Evolutionary conservation across 2,329 filamentous ascomycete genomes (phyloP).

Genomic region (Epichloe brachyelytri): DNA sequence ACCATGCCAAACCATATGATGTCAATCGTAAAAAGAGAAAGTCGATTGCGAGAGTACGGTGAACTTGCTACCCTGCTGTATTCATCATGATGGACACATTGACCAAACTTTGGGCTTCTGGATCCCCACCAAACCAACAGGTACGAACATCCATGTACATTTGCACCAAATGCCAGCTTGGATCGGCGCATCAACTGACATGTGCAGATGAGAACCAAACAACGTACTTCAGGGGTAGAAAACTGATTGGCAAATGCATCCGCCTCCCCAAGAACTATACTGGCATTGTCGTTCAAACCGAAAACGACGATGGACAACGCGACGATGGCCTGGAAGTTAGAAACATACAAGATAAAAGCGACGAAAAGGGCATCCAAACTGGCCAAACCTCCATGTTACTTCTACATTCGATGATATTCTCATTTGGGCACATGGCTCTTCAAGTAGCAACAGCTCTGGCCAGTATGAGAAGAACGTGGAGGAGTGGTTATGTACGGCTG

Average conservation of each 20-base stretch:
- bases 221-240: conserved; percentile 68
- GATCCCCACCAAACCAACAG: conserved; percentile 40
- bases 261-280: conserved; percentile 59
- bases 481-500: conserved; percentile 69
- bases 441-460: conserved; percentile 50
- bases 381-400: conserved; percentile 29
- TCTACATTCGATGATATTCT: conserved; percentile 60
- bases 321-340: conserved; percentile 14
- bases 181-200: neutral
- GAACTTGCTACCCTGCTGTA: conserved; percentile 67
- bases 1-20: conserved; percentile 32
- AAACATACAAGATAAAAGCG: conserved; percentile 15
- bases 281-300: conserved; percentile 42
- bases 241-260: conserved; percentile 55
- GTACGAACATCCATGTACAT: conserved; percentile 19
- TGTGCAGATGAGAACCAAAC: conserved; percentile 35
- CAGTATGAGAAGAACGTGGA: conserved; percentile 60
- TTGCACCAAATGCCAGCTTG: neutral
- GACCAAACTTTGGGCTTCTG: conserved; percentile 55
- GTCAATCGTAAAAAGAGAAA: conserved; percentile 18
- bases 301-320: conserved; percentile 22
- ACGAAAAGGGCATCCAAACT: conserved; percentile 14
- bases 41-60: conserved; percentile 33
- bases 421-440: conserved; percentile 71
- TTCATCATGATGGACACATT: conserved; percentile 66